Evolutionary conservation across 2,329 filamentous ascomycete species (phyloP).

Genomic region (Phaeosphaeria sp.): DNA sequence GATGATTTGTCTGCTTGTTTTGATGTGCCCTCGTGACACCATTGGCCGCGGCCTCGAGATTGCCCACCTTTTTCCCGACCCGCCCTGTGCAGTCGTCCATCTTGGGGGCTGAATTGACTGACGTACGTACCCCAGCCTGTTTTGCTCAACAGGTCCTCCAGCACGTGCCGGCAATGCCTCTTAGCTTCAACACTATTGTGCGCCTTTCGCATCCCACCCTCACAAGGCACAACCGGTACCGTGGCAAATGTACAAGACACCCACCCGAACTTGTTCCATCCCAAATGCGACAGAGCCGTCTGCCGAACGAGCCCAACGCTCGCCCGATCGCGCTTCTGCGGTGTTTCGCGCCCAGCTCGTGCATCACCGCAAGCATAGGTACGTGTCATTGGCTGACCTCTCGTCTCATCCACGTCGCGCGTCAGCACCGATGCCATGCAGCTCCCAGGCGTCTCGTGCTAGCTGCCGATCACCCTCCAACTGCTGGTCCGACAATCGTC

Average conservation of each 20-base stretch:
- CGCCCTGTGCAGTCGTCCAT: background rate
- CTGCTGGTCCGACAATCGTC: conserved; percentile 12
- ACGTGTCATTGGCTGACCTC: conserved; percentile 30
- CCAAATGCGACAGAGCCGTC: background rate
- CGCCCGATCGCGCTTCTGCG: conserved; percentile 20
- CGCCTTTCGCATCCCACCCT: background rate
- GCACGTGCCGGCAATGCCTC: background rate
- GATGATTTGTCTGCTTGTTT: conserved; percentile 9
- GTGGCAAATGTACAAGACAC: background rate
- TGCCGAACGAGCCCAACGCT: conserved; percentile 12
- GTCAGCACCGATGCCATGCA: conserved; percentile 34
- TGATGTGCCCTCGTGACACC: conserved; percentile 1
- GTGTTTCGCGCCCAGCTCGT: conserved; percentile 20
- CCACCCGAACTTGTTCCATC: background rate
- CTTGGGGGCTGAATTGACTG: background rate
- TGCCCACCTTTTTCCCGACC: conserved; percentile 25
- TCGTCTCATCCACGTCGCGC: conserved; percentile 45
- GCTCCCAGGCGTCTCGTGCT: conserved; percentile 20
- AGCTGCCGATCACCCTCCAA: conserved; percentile 31
- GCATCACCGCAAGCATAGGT: conserved; percentile 9
- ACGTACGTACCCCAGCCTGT: background rate
- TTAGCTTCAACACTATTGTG: conserved; percentile 1
- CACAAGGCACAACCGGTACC: background rate
- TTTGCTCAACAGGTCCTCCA: background rate
- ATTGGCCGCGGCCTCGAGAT: conserved; percentile 26